Base-by-base conservation (phyloP, 2,329 filamentous ascomycete species). In the Endoconidiophora polonica region DNA sequence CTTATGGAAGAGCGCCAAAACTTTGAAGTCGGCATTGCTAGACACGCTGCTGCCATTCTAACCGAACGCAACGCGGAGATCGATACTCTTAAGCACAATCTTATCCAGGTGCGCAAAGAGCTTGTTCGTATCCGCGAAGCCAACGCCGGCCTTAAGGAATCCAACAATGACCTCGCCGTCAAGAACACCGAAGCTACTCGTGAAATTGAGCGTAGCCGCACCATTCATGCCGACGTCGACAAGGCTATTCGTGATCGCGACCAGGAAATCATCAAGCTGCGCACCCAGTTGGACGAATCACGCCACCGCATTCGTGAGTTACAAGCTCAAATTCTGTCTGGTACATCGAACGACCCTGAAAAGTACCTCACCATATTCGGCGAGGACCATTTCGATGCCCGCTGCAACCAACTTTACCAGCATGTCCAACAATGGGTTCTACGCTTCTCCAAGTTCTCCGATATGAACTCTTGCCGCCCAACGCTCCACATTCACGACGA, bases 381-480 rank as follows among this genome's bases (percentile, higher is more conserved):
- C 60, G 88, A 95, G 63, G 88, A 95, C 66, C 88, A 95, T 70
- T 96, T 98, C 61, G 87, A 95, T 60, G 79, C 79, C 59, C 84
- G 88, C 40, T 98, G 91, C 63, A 87, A 95, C 63, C 83, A 93
- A 64, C 78, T 98, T 42, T 98, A 87, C 66, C 84, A 90, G 58
- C 88, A 95, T 62, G 86, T 95, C 40, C 88, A 95, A 63, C 87
- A 94, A 67, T 98, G 91, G 91, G 87, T 98, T 46, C 69, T 95
- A 57, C 85, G 91, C 60, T 98, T 98, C 70, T 95, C 88, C 58
- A 96, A 96, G 63, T 91, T 93, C 66, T 96, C 88, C 45, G 90
- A 96, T 65, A 86, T 87, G 68, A 82, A 85, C 58, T 76, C 85
- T 52, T 95, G 87, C 63, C 84, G 86, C 52, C 67, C 86, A 53